These are phyloP conservation scores for Podospora sp. DNA, from an alignment of 495 filamentous ascomycete species.

Conservation along the genomic window DNA sequence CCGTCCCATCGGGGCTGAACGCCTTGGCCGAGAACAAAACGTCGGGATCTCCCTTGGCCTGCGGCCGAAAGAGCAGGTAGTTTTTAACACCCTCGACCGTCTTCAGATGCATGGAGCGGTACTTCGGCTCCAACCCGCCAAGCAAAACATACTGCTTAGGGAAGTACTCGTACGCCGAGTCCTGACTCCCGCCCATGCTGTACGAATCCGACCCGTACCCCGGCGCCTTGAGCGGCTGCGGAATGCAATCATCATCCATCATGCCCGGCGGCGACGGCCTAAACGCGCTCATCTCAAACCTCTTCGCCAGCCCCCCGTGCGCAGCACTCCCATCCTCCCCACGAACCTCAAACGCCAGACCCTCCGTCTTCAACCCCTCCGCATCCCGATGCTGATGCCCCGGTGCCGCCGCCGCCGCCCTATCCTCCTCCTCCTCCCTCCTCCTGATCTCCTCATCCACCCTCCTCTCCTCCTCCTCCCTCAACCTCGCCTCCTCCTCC, in stretches of 20 bases:
- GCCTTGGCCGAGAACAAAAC: constrained; percentile 71
- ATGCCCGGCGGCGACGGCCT: constrained; percentile 20
- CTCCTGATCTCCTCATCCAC: constrained; percentile 13
- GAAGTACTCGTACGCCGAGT: constrained; percentile 94
- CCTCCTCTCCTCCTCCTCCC: constrained; percentile 28
- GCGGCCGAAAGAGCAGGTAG: constrained; percentile 80
- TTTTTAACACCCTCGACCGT: constrained; percentile 70
- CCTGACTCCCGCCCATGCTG: constrained; percentile 77
- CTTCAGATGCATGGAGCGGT: constrained; percentile 77
- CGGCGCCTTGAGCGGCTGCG: constrained; percentile 52
- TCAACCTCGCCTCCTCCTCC: constrained; percentile 21
- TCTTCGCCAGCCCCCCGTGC: neutral
- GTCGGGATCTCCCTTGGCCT: constrained; percentile 73
- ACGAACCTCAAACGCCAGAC: constrained; percentile 7
- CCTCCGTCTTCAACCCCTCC: neutral
- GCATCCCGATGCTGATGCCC: neutral
- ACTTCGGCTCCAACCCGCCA: constrained; percentile 80
- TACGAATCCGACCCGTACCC: constrained; percentile 43
- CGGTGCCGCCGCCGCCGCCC: constrained; percentile 12
- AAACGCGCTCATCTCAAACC: neutral
- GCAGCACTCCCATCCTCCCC: neutral
- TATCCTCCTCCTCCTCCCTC: neutral
- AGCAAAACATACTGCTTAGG: constrained; percentile 81
- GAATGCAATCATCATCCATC: constrained; percentile 49
- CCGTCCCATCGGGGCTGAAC: constrained; percentile 41